Evolutionary conservation across 176 grass and related monocot genomes (phyloP), one percentile per base, ranked within the genome.

Genomic region (Chrysopogon serrulatus): DNA sequence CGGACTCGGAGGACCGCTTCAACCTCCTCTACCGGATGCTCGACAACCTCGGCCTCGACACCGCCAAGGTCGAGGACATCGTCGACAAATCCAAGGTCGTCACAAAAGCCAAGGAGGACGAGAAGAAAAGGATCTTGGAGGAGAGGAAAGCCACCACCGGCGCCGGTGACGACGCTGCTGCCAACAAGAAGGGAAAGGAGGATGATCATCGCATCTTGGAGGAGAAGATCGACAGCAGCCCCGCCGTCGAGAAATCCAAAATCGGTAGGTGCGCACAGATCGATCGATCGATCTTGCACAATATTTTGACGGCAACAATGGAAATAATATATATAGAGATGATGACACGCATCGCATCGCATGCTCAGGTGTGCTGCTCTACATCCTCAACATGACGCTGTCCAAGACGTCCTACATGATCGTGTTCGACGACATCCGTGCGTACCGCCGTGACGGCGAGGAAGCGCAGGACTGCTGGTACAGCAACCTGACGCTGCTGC

Each of bases 21-120:
- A 23, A 21, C 66, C 89, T 91, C 21, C 89, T 91, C 70, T 91
- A 91, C 62, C 81, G 89, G 69, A 91, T 91, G 84, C 81, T 91
- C 39, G 89, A 91, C 89, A 91, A 91, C 89, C 89, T 91, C 49
- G 85, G 89, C 62, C 80, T 84, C 39, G 89, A 91, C 81, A 84
- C 85, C n/a, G 5, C 1, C 49, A 75, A 77, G 62, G 40, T 91
- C 8, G 80, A 91, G 76, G 5, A 19, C 1, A 53, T 80, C 54
- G 80, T 91, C 51, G 5, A 76, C 68, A 8, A 23, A 0, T 71
- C 80, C 7, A 6, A 56, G 0, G 87, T 65, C 24, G 82, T 85
- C 31, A 49, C 10, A 16, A 0, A 0, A 0, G 0, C 2, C 10
- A 32, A 1, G 1, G 15, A 2, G 5, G 10, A 47, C 15, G 36